phyloP scores from a whole-genome alignment of 345 rosid species.

The Linum trigynum region DNA sequence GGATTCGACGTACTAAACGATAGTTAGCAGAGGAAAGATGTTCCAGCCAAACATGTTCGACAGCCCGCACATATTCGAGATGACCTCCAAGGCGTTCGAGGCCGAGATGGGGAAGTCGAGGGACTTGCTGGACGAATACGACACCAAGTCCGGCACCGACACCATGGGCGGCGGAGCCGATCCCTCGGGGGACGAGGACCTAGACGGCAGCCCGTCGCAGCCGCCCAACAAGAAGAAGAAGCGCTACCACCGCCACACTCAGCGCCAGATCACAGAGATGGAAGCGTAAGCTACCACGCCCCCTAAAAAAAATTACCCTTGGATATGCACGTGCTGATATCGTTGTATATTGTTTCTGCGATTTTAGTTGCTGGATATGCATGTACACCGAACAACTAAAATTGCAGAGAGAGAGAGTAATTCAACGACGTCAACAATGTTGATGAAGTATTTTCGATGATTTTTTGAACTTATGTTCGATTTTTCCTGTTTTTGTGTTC shows the following conservation, averaged over 20 bases:
- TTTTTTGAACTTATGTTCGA: no score
- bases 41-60: conserved; percentile 72
- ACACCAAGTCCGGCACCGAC: conserved; percentile 70
- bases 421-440: conserved; percentile 1
- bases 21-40: conserved; percentile 22
- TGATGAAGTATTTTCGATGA: no score
- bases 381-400: neutral
- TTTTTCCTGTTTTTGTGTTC: neutral
- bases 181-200: conserved; percentile 46
- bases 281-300: conserved; percentile 57
- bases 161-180: conserved; percentile 20
- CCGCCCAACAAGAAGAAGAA: conserved; percentile 80
- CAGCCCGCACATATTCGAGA: conserved; percentile 53
- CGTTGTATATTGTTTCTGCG: neutral
- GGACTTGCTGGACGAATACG: conserved; percentile 53
- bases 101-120: conserved; percentile 45
- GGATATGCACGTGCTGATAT: neutral
- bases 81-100: conserved; percentile 45
- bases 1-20: neutral
- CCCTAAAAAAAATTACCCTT: no score
- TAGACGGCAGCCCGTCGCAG: conserved; percentile 34
- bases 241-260: conserved; percentile 87
- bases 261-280: conserved; percentile 93
- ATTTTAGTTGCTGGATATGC: neutral
- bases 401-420: neutral